Evolutionary conservation across 2,329 filamentous ascomycete genomes (phyloP).

Genomic region (Alternaria consortialis): DNA sequence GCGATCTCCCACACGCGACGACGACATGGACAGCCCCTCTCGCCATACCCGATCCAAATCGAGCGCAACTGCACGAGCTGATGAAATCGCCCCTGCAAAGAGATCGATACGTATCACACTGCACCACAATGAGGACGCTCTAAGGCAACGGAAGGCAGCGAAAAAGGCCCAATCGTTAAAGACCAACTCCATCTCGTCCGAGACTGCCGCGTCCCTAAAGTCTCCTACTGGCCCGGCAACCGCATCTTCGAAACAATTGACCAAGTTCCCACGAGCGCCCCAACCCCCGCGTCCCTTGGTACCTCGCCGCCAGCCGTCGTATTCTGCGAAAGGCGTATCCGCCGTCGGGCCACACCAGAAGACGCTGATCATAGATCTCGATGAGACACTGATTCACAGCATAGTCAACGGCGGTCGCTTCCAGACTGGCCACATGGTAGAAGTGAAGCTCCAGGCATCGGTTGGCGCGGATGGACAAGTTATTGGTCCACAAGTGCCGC

Average conservation of each 20-base stretch:
- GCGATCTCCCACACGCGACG: conserved; percentile 45
- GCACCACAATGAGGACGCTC: conserved; percentile 80
- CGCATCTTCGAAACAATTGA: conserved; percentile 67
- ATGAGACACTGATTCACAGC: conserved; percentile 97
- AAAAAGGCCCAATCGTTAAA: conserved; percentile 61
- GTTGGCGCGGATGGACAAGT: conserved; percentile 73
- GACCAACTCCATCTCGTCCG: conserved; percentile 48
- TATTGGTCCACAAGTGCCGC: conserved; percentile 88
- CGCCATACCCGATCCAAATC: conserved; percentile 73
- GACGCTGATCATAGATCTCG: conserved; percentile 92
- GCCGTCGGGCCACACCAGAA: conserved; percentile 69
- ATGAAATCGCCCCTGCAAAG: conserved; percentile 73
- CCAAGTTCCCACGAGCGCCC: conserved; percentile 89
- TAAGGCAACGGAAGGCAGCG: conserved; percentile 77
- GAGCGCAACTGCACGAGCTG: conserved; percentile 55
- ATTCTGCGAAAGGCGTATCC: conserved; percentile 61
- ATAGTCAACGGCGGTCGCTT: conserved; percentile 96
- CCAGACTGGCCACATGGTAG: conserved; percentile 98
- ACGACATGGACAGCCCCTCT: conserved; percentile 49
- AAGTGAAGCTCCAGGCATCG: conserved; percentile 84
- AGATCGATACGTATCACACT: conserved; percentile 92
- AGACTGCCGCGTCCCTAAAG: conserved; percentile 76
- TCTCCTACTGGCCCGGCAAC: conserved; percentile 85
- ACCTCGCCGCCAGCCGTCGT: conserved; percentile 87
- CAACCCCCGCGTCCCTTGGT: conserved; percentile 90